These are phyloP conservation scores for Polygonum aviculare DNA, from an alignment of 148 eudicot species.

Conservation along the genomic window DNA sequence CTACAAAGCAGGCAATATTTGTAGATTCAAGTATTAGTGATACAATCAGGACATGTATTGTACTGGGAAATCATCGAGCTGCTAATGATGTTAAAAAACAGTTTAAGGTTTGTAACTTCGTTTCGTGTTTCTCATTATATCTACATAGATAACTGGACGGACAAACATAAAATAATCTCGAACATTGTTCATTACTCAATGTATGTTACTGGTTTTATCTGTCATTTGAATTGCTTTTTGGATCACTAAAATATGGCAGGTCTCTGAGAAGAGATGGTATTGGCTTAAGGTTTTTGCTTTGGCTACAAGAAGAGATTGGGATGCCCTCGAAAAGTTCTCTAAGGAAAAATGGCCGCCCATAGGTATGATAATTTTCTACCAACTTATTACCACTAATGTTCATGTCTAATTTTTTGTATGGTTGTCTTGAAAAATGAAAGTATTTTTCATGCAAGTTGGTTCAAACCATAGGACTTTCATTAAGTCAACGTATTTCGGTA, in stretches of 20 bases:
- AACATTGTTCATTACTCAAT: background rate
- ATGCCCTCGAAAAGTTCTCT: conserved; percentile 87
- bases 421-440: background rate
- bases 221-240: conserved; percentile 7
- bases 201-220: background rate
- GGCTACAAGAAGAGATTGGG: conserved; percentile 96
- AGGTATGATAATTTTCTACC: conserved; percentile 34
- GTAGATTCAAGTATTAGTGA: conserved; percentile 98
- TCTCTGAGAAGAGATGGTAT: conserved; percentile 95
- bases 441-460: background rate
- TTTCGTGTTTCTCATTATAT: background rate
- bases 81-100: conserved; percentile 78
- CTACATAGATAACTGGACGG: background rate
- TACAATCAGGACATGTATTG: conserved; percentile 95
- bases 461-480: no score
- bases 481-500: background rate
- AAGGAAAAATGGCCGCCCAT: conserved; percentile 94
- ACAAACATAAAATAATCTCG: background rate
- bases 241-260: conserved; percentile 32
- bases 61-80: conserved; percentile 85
- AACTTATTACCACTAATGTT: background rate
- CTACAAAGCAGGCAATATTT: conserved; percentile 89
- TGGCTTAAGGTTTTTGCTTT: conserved; percentile 97
- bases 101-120: conserved; percentile 55
- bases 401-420: background rate